A percentile compares a stretch with the other conserved stretches of the same genome.
Evolutionary conservation across 768 basidiomycete genomes (phyloP).

Genomic region (Strobilomyces confusus): DNA sequence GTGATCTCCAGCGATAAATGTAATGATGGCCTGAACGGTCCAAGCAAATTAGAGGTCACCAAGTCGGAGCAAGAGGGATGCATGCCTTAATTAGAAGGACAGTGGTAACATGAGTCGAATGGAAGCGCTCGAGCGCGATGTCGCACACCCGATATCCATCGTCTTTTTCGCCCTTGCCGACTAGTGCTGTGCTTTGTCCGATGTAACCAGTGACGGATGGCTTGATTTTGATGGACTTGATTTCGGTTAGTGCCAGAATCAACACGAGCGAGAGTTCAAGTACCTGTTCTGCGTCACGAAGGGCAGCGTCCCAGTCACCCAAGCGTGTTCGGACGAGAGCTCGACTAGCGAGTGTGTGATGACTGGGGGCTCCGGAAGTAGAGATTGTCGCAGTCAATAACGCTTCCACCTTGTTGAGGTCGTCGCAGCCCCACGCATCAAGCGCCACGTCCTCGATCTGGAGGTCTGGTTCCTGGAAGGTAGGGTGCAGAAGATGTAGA

Average conservation of each 20-base stretch:
- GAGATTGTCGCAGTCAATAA: not conserved
- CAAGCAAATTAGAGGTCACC: not conserved
- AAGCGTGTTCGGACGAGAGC: conserved; percentile 4
- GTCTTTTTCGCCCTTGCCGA: not conserved
- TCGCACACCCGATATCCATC: conserved; percentile 2
- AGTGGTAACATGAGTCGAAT: not conserved
- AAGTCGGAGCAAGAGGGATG: not conserved
- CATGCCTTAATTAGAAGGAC: conserved; percentile 10
- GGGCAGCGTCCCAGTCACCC: not conserved
- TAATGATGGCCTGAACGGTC: conserved; percentile 2
- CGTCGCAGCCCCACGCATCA: not conserved
- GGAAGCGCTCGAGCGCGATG: conserved; percentile 3
- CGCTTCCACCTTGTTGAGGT: not conserved
- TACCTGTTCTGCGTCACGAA: conserved; percentile 5
- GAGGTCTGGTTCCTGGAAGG: not conserved
- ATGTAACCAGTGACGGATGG: not conserved
- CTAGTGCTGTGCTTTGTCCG: not conserved
- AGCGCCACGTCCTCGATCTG: not conserved
- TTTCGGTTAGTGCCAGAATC: not conserved
- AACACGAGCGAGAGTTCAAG: not conserved
- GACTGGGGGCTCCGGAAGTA: not conserved
- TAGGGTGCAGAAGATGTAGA: not conserved
- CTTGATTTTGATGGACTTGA: conserved; percentile 2
- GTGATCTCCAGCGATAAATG: not conserved
- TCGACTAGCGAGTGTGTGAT: conserved; percentile 2